These are phyloP conservation scores for Aspergillus quadricinctus DNA, from an alignment of 2,329 filamentous ascomycete species.

Conservation along the genomic window DNA sequence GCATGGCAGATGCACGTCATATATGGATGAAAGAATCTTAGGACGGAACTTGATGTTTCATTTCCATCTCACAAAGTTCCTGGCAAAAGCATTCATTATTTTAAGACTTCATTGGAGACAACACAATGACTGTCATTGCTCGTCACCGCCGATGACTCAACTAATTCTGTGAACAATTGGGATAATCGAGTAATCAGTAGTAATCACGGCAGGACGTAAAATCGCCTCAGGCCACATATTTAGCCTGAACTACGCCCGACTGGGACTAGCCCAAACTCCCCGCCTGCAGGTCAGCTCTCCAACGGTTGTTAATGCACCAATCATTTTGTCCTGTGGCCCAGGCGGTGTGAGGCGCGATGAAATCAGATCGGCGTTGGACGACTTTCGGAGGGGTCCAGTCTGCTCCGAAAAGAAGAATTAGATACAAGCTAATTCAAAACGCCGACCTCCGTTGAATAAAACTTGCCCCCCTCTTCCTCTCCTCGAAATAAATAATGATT, in stretches of 20 bases:
- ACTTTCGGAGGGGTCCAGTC: constrained; percentile 1
- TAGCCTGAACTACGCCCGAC: not conserved
- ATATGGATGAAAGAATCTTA: not conserved
- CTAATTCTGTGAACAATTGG: not conserved
- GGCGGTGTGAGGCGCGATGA: not conserved
- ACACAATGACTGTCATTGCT: not conserved
- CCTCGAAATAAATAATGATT: not conserved
- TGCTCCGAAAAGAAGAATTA: not conserved
- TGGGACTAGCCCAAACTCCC: not conserved
- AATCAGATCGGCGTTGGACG: constrained; percentile 2
- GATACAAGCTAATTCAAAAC: not conserved
- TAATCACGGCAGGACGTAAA: not conserved
- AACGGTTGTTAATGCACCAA: not conserved
- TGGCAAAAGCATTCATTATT: not conserved
- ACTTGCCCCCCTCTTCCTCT: not conserved
- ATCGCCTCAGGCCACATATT: not conserved
- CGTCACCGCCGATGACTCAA: not conserved
- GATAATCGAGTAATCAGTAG: not conserved
- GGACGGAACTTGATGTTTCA: not conserved
- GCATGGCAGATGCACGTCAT: not conserved
- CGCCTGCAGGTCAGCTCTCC: not conserved
- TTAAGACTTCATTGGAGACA: not conserved
- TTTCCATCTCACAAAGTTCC: not conserved
- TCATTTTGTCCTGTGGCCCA: not conserved
- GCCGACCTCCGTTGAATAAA: not conserved